These are phyloP conservation scores for Kickxella alabastrina DNA, from an alignment of 192 early-diverging fungal species.

Conservation along the genomic window DNA sequence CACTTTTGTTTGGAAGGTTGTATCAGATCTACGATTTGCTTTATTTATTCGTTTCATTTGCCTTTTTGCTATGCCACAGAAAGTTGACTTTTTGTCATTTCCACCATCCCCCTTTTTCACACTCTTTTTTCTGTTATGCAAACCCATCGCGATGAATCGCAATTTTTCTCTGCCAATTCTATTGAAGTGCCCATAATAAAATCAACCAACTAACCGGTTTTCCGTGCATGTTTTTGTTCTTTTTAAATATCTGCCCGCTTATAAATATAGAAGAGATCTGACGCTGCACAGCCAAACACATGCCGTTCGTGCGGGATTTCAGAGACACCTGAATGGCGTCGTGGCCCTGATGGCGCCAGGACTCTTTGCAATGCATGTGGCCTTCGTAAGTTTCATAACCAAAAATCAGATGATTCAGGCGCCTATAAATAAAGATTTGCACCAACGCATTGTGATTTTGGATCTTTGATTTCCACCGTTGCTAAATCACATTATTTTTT, in stretches of 20 bases:
- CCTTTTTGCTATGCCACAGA: no score
- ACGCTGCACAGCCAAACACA: slow-evolving; percentile 60
- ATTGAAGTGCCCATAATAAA: no score
- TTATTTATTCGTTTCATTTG: slow-evolving; percentile 8
- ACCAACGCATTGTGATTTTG: no score
- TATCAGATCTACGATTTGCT: slow-evolving; percentile 9
- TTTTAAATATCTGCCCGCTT: no score
- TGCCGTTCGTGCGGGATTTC: slow-evolving; percentile 78
- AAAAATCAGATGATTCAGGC: no score
- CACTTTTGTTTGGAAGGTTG: slow-evolving; percentile 2
- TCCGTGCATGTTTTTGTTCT: no score
- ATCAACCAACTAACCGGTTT: no score
- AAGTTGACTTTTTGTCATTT: background rate
- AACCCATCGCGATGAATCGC: no score
- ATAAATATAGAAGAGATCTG: slow-evolving; percentile 48
- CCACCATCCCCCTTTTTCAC: background rate
- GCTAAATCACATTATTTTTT: background rate
- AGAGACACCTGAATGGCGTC: slow-evolving; percentile 92
- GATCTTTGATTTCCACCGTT: no score
- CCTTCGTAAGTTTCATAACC: slow-evolving; percentile 67
- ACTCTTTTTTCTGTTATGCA: no score
- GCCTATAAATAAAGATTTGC: no score
- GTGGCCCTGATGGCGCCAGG: slow-evolving; percentile 84
- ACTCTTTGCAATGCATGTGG: slow-evolving; percentile 97
- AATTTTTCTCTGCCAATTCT: no score